A percentile compares a stretch with the other conserved stretches of the same genome.
phyloP scores from a whole-genome alignment of 768 basidiomycete species.

The Glaciozyma antarctica region DNA sequence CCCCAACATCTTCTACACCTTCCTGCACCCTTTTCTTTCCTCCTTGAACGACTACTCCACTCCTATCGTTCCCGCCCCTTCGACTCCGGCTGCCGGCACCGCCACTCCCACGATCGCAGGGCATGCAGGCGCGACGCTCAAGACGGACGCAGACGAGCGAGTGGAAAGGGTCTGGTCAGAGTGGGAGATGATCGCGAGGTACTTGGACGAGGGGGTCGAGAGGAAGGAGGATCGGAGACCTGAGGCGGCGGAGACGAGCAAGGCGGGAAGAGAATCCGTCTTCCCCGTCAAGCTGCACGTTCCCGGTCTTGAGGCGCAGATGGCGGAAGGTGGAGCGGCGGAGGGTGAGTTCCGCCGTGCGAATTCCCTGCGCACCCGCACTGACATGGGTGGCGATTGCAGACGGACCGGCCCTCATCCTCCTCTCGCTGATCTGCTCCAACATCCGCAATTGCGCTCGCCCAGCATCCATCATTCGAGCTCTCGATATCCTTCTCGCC shows the following conservation, averaged over 20 bases:
- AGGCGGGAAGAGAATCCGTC: constrained; percentile 47
- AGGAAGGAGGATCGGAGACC: constrained; percentile 1
- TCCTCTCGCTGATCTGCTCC: constrained; percentile 75
- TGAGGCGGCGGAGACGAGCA: constrained; percentile 48
- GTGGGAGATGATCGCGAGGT: constrained; percentile 44
- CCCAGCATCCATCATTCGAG: constrained; percentile 75
- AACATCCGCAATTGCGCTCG: constrained; percentile 79
- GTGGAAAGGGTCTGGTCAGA: constrained; percentile 79
- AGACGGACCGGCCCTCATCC: constrained; percentile 79
- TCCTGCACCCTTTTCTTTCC: constrained; percentile 78
- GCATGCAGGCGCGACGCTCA: constrained; percentile 42
- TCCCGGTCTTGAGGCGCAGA: constrained; percentile 48
- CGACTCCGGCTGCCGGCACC: not conserved
- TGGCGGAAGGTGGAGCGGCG: constrained; percentile 45
- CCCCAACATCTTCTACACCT: constrained; percentile 88
- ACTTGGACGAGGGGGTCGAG: constrained; percentile 16
- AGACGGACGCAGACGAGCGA: constrained; percentile 73
- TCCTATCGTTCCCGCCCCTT: not conserved
- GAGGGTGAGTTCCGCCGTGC: constrained; percentile 48
- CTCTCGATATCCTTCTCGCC: constrained; percentile 76
- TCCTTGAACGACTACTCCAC: constrained; percentile 58
- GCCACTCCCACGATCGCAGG: constrained; percentile 2
- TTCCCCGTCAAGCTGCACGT: constrained; percentile 65
- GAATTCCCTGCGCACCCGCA: not conserved
- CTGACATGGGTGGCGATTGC: not conserved